Base-by-base conservation (phyloP, 495 filamentous ascomycete genomes). In the Chlorociboria aeruginascens region DNA sequence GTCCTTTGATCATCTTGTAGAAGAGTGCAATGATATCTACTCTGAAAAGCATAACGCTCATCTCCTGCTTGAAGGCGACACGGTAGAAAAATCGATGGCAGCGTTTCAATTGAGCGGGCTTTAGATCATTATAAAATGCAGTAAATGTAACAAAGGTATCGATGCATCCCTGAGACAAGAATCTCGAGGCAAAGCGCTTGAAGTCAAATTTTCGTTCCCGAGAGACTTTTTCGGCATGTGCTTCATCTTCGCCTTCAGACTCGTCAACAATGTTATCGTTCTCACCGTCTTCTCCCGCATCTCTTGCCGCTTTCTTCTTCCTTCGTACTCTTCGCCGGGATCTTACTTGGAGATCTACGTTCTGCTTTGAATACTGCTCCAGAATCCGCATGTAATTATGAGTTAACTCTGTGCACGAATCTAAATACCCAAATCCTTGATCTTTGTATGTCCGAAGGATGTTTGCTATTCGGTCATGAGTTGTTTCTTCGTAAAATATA, bases 401-500 rank as follows among this genome's bases (percentile, higher is more conserved):
- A 0, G 81, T 71, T 38, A 97, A 79, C 57, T 99, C 89, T 10
- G 92, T 99, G 53, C 78, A 83, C 14, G 90, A 82, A 66, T 99
- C 86, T 7, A 99, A 71, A 50, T 95, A 97, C 34, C 86, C 85
- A 53, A 96, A 93, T 0, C 87, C 86, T 65, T 97, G 93, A 44
- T 90, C 85, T 53, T 90, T 95, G 63, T 89, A 97, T 13, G 77
- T 77, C 52, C 85, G 72, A 0, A 86, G 69, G 31, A 95, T 85
- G 37, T 78, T 72, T 20, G 92, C 69, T 16, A 97, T 76, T 7
- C 85, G 71, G 51, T 97, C 90, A 57, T 97, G 85, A 0, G 89
- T 96, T 0, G 83, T 81, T 57, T 97, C 89, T 63, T 99, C 93
- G 66, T 99, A 97, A 62, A 99, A 99, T 1, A 99, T 86, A 29